phyloP scores from a whole-genome alignment of 225 moss, liverwort and hornwort genomes.

The Physcomitrellopsis africana region DNA sequence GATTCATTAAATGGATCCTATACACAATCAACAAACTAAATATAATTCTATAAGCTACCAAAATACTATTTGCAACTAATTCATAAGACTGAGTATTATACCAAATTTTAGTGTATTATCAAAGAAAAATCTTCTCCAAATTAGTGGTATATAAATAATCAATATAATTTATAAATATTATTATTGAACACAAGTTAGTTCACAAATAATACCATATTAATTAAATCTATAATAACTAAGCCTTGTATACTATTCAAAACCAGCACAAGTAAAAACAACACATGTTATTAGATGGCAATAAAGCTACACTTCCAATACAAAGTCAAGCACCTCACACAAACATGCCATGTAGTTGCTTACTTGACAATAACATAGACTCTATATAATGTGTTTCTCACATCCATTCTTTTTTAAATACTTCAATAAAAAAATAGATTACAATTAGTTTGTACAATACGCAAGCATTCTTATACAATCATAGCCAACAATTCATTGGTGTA shows the following conservation, averaged over 20 bases:
- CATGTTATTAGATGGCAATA: neutral
- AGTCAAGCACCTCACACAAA: neutral
- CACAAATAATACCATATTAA: conserved; percentile 16
- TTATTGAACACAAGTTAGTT: conserved; percentile 18
- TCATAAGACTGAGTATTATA: conserved; percentile 30
- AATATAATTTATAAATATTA: conserved; percentile 72
- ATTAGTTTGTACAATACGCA: neutral
- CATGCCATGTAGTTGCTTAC: neutral
- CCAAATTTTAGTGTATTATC: conserved; percentile 77
- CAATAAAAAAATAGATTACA: neutral
- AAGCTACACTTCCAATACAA: neutral
- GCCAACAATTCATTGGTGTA: conserved; percentile 96
- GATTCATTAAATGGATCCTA: conserved; percentile 33
- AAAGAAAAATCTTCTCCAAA: conserved; percentile 76
- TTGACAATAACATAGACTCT: neutral
- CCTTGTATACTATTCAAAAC: conserved; percentile 2
- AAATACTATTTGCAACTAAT: conserved; percentile 28
- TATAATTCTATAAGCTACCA: conserved; percentile 21
- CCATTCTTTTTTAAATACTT: neutral
- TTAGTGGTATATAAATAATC: conserved; percentile 89
- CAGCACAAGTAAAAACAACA: neutral
- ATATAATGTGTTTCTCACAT: neutral
- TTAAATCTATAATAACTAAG: conserved; percentile 10
- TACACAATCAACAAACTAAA: conserved; percentile 11
- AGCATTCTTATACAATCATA: conserved; percentile 68